phyloP scores from a whole-genome alignment of 345 rosid species.

The Lagerstroemia speciosa region DNA sequence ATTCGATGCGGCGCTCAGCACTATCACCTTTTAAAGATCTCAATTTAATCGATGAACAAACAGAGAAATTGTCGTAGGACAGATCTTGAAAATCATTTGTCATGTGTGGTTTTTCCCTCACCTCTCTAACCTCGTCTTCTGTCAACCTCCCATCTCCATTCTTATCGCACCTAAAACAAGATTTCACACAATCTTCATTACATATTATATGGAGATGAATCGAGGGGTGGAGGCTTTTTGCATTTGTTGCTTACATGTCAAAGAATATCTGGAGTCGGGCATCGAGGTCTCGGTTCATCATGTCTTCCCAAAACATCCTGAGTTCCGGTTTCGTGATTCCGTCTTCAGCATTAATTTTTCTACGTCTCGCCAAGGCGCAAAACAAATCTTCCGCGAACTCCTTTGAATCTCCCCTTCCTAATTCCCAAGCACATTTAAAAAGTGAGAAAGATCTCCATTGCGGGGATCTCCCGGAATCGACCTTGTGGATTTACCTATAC shows the following conservation, averaged over 20 bases:
- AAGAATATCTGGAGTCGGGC: conserved; percentile 86
- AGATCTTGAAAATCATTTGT: not conserved
- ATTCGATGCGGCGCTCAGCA: conserved; percentile 82
- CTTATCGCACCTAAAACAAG: conserved; percentile 73
- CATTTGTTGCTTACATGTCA: conserved; percentile 49
- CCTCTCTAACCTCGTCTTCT: conserved; percentile 87
- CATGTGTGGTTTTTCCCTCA: conserved; percentile 21
- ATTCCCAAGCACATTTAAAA: not conserved
- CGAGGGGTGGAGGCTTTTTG: not conserved
- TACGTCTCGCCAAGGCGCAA: conserved; percentile 67
- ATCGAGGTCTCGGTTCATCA: conserved; percentile 72
- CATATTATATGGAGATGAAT: not conserved
- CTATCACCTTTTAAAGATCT: conserved; percentile 40
- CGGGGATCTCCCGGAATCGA: not conserved
- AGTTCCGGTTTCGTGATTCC: conserved; percentile 56
- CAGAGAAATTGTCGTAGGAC: not conserved
- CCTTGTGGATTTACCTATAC: conserved; percentile 40
- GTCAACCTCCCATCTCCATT: conserved; percentile 85
- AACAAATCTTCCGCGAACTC: conserved; percentile 75
- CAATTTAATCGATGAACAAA: conserved; percentile 1
- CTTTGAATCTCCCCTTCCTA: conserved; percentile 81
- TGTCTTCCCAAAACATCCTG: conserved; percentile 76
- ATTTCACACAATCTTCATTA: not conserved
- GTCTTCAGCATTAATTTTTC: conserved; percentile 24
- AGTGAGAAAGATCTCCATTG: not conserved